Evolutionary conservation across 768 basidiomycete genomes (phyloP), one percentile per base, ranked within the genome.

Genomic region (Tylopilus felleus): DNA sequence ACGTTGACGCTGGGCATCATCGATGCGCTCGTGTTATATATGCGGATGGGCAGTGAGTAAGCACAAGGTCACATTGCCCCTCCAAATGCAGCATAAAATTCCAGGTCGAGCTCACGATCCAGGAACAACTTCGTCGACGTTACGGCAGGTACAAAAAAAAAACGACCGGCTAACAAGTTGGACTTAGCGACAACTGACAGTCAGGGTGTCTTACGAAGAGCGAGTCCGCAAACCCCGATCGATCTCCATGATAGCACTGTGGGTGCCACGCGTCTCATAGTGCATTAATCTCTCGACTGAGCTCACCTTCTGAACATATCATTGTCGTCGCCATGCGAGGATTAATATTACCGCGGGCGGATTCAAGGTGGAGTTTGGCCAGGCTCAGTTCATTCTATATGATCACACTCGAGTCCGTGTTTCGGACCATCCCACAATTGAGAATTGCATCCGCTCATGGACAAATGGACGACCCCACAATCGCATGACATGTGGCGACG

Each of bases 91-190:
- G 58, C 27, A 23, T 25, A 21, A 16, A 35, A 17, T 31, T 22
- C 31, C 53, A 41, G 5, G 33, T 23, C 46, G 23, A 38, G 53
- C 47, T 29, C 47, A 41, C 25, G 17, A 27, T n/a, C 51, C 58
- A 64, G 63, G 63, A 43, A 64, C 64, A 9, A 39, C 21, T 12
- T 40, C 39, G 25, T 49, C 48, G 35, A 27, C 1, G 1, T 57
- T 66, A 66, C 61, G 63, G 58, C 64, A 64, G 0, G 6, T 19
- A 12, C 1, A 44, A 44, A 44, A 31, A 27, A 44, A 13, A 46
- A 45, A n/a, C n/a, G 7, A 14, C 47, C 62, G 57, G 48, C 51
- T 55, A 53, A 60, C 52, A 33, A 14, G 10, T 6, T 35, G 31
- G 17, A 12, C 53, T n/a, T 8, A 9, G 3, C 1, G 35, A 19